Evolutionary conservation across 306 rosid species (phyloP).

Genomic region (Corylus avellana): DNA sequence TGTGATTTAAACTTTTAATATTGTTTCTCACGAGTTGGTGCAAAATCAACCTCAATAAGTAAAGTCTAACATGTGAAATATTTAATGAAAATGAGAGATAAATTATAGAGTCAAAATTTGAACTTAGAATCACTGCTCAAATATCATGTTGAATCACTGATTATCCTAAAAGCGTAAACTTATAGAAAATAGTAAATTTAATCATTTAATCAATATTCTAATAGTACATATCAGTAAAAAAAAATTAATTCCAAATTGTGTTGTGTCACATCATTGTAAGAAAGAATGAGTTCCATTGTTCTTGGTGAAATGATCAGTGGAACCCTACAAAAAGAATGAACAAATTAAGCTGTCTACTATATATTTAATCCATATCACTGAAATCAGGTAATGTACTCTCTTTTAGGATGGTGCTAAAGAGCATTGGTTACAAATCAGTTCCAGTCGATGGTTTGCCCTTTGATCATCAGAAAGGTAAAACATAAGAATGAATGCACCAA

Average conservation of each 20-base stretch:
- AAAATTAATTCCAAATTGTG: background rate
- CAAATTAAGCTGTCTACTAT: background rate
- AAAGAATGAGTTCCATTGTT: background rate
- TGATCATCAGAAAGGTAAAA: constrained; percentile 73
- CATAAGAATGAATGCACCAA: background rate
- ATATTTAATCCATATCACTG: background rate
- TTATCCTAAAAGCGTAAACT: no score
- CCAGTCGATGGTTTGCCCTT: constrained; percentile 86
- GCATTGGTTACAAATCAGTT: constrained; percentile 92
- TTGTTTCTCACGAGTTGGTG: no score
- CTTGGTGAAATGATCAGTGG: background rate
- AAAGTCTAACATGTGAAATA: no score
- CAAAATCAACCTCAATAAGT: no score
- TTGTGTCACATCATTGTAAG: background rate
- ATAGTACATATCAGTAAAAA: no score
- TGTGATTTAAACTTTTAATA: no score
- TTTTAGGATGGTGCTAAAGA: constrained; percentile 78
- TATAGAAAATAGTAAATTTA: no score
- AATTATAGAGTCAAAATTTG: no score
- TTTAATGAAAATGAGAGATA: no score
- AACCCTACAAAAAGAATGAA: background rate
- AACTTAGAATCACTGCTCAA: no score
- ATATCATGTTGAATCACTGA: no score
- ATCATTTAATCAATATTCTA: no score
- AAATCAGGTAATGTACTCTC: constrained; percentile 19